Base-by-base conservation (phyloP, 345 rosid species). In the Dimocarpus longan region DNA sequence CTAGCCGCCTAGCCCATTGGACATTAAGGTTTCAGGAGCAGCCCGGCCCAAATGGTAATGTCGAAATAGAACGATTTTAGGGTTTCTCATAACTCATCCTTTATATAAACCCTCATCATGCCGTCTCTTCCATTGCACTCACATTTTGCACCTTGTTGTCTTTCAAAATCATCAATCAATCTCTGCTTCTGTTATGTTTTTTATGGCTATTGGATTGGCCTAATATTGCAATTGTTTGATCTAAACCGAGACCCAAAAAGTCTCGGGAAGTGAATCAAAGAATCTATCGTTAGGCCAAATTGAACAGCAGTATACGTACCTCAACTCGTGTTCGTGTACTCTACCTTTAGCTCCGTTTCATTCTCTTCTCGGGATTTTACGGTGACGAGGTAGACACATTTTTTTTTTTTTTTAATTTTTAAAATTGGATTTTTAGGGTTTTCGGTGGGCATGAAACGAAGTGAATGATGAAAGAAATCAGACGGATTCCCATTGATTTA, bases 401-500 rank as follows among this genome's bases (percentile, higher is more conserved):
- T 12, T 1, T 3, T 32, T 32, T 1, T 32, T 32, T 3, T 32
- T 32, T 32, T 32, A 1, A 32, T 6, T 37, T 19, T 24, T 4
- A 3, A 13, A 12, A 19, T 28, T 56, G 46, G 18, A 11, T 10
- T 22, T 42, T 21, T 32, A 5, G 24, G 59, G 16, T 40, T 62
- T 52, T 18, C 15, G 32, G 7, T 13, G 24, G 16, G 60, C 64
- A 21, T 40, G 67, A 16, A 56, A 48, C 56, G 43, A 18, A 67
- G 48, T n/a, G 89, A 15, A 78, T 86, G 92, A 89, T 89, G 90
- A 84, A 39, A 81, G 6, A 65, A 85, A 89, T 81, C 90, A 84
- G 85, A 81, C 89, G 92, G 90, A 89, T 89, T 89, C 90, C 92
- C 90, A 87, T 79, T 89, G 92, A 87, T 86, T 80, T 71, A 32